Conservation (phyloP, 2,329 filamentous ascomycete genomes). For the Nemania sp. region DNA sequence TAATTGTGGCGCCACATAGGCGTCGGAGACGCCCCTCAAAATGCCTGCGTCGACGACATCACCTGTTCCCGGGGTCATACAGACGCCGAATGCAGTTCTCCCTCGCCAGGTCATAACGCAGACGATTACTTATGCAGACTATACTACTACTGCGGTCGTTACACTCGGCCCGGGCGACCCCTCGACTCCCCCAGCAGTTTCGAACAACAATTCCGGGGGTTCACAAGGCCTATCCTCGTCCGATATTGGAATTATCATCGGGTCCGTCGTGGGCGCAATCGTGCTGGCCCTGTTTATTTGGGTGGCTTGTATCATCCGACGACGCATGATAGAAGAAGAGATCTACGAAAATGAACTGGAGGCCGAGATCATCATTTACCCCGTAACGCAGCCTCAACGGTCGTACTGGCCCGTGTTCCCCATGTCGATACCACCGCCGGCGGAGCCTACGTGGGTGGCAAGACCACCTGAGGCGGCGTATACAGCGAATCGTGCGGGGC, state of each 20-base stretch:
- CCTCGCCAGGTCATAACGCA: conserved; percentile 49
- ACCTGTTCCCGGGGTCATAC: background rate
- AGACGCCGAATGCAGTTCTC: conserved; percentile 25
- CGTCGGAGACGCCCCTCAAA: conserved; percentile 11
- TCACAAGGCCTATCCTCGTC: conserved; percentile 40
- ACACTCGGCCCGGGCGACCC: conserved; percentile 46
- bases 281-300: conserved; percentile 44
- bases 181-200: conserved; percentile 26
- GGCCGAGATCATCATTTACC: background rate
- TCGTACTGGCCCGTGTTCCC: conserved; percentile 44
- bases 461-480: conserved; percentile 16
- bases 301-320: conserved; percentile 40
- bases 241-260: conserved; percentile 48
- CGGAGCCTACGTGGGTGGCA: conserved; percentile 40
- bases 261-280: conserved; percentile 43
- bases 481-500: conserved; percentile 27
- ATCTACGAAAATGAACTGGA: conserved; percentile 14
- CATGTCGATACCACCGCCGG: conserved; percentile 45
- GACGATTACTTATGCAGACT: conserved; percentile 47
- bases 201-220: conserved; percentile 25
- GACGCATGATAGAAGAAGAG: conserved; percentile 37
- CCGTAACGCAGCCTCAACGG: conserved; percentile 9
- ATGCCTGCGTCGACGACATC: conserved; percentile 26
- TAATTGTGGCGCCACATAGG: conserved; percentile 18
- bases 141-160: conserved; percentile 47